Conservation (phyloP, 1,284 basidiomycete species). For the Calocybe gambosa region DNA sequence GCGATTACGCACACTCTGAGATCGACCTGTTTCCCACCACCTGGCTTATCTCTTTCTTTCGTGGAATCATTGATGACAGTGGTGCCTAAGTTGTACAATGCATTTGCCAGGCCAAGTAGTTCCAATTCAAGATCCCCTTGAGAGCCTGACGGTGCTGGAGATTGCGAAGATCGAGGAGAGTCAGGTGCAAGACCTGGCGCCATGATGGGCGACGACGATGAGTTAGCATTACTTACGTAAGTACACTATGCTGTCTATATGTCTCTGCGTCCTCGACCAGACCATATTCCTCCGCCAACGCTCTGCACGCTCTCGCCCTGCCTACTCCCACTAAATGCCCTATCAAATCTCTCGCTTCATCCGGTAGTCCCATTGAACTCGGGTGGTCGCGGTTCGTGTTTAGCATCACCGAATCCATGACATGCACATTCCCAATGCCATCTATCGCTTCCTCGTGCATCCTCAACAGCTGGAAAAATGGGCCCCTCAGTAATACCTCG, state of each 20-base stretch:
- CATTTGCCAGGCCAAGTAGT: constrained; percentile 64
- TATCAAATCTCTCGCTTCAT: constrained; percentile 7
- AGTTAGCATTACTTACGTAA: not conserved
- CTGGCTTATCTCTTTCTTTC: constrained; percentile 65
- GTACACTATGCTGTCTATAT: constrained; percentile 4
- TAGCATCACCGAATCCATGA: constrained; percentile 13
- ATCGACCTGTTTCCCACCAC: constrained; percentile 64
- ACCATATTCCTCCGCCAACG: constrained; percentile 11
- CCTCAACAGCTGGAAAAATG: constrained; percentile 14
- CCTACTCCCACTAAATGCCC: constrained; percentile 12
- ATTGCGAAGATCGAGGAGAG: constrained; percentile 65
- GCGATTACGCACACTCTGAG: constrained; percentile 46
- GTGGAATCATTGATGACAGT: constrained; percentile 74
- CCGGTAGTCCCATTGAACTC: constrained; percentile 12
- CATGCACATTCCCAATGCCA: constrained; percentile 3
- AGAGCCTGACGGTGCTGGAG: constrained; percentile 56
- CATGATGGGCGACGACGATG: constrained; percentile 4
- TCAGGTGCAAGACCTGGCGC: constrained; percentile 47
- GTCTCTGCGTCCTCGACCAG: constrained; percentile 4
- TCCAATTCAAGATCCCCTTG: constrained; percentile 76
- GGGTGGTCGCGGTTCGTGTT: constrained; percentile 12
- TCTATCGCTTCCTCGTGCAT: constrained; percentile 10
- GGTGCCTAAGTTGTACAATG: constrained; percentile 70
- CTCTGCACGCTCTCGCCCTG: constrained; percentile 12
- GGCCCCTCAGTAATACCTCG: constrained; percentile 13